Evolutionary conservation across 805 yeast genomes (phyloP).

Genomic region (Metschnikowia amazonensis): DNA sequence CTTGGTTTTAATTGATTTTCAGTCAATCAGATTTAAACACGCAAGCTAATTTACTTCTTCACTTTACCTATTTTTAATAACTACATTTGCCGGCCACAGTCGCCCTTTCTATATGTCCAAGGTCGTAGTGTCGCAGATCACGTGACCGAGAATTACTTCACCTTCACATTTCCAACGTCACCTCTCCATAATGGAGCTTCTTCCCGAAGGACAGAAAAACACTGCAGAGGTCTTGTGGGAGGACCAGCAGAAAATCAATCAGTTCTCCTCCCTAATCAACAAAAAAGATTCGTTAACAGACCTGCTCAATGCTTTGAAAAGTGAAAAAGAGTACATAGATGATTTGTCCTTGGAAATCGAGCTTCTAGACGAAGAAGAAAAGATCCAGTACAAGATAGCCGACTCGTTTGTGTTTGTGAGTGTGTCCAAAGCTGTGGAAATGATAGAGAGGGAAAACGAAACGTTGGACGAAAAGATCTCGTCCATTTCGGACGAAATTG

Average conservation of each 20-base stretch:
- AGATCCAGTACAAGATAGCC: slow-evolving; percentile 74
- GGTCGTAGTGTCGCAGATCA: too few species aligned
- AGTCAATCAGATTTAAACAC: too few species aligned
- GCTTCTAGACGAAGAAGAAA: slow-evolving; percentile 70
- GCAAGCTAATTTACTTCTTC: too few species aligned
- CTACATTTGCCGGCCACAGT: too few species aligned
- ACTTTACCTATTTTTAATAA: too few species aligned
- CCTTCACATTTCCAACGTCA: background rate
- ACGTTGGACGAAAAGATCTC: slow-evolving; percentile 48
- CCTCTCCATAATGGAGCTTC: slow-evolving; percentile 35
- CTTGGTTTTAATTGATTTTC: slow-evolving; percentile 33
- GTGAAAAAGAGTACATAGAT: slow-evolving; percentile 83
- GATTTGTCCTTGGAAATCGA: slow-evolving; percentile 85
- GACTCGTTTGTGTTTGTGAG: slow-evolving; percentile 70
- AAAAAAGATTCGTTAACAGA: slow-evolving; percentile 58
- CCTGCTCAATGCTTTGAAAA: slow-evolving; percentile 45
- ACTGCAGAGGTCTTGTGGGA: slow-evolving; percentile 66
- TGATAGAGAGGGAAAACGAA: slow-evolving; percentile 61
- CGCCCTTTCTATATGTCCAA: too few species aligned
- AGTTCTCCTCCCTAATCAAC: slow-evolving; percentile 77
- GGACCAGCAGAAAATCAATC: slow-evolving; percentile 87
- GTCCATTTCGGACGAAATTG: slow-evolving; percentile 44
- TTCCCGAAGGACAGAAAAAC: slow-evolving; percentile 55
- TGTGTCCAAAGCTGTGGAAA: slow-evolving; percentile 62
- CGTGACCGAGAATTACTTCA: background rate